Base-by-base conservation (phyloP, 2,329 filamentous ascomycete genomes). In the Fusarium setosum region DNA sequence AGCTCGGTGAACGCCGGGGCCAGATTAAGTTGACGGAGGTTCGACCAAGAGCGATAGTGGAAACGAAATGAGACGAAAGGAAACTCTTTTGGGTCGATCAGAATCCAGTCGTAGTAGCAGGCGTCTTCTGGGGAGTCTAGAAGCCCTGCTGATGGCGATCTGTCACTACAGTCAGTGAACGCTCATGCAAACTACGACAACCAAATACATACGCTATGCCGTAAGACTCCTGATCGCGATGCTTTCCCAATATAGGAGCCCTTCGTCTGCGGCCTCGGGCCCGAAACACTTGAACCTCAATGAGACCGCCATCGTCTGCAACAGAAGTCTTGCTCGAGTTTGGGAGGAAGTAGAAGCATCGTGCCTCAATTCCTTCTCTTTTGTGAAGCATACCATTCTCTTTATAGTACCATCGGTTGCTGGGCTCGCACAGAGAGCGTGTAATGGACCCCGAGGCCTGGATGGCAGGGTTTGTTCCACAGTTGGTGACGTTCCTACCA, bases 21-120 rank as follows among this genome's bases (percentile, higher is more conserved):
- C 5, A 88, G 73, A 52, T 83, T 84, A 10, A 87, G 76, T 29
- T 79, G 73, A 8, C 76, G 69, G 11, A 89, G 79, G 53, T 80
- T 81, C 10, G 79, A 76, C 81, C 80, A 83, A 7, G 83, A 85
- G 26, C 86, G 81, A 63, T 88, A 88, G 59, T 88, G 83, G 61
- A 88, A 86, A 23, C 79, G 79, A 60, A 88, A 88, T 0, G 80
- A 81, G 5, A 81, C 82, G 62, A 82, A 88, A 1, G 86, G 86
- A 3, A 72, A 76, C 40, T 87, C 81, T 53, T 79, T 83, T 0
- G 83, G 73, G 56, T 88, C 86, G 20, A 81, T 69, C 4, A 88
- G 75, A 40, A 79, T 73, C 75, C 83, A 89, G 63, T 86, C 79
- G 65, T 84, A 88, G 71, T 80, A 88, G 11, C 73, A 79, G 11